Base-by-base conservation (phyloP, 371 early-diverging fungal genomes). In the Mortierella sp. region DNA sequence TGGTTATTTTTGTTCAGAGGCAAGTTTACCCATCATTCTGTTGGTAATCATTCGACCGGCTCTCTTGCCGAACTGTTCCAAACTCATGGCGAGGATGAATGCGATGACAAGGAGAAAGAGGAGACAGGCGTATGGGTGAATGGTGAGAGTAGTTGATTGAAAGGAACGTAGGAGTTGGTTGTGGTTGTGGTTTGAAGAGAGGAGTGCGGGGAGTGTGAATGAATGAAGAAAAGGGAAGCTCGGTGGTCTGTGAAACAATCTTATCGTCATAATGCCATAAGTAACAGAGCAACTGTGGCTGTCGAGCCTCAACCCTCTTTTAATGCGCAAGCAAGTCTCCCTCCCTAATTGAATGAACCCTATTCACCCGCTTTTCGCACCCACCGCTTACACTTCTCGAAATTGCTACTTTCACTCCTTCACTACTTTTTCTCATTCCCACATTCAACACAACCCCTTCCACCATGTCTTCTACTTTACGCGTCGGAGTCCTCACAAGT, bases 401-500 rank as follows among this genome's bases (percentile, higher is more conserved):
- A 18, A 27, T 43, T 16, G 10, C n/a, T 14, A 29, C 44, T 21
- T 49, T 35, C 18, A 14, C 35, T 38, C 24, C 21, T 24, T 38
- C 51, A 70, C 43, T 38, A 8, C 55, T 29, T 54, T 35, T 48
- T 16, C 55, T 58, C 60, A 58, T 41, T 55, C 27, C 75, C 18
- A 29, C 75, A 35, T 74, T 51, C 54, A 32, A 27, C 51, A 38
- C 35, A 41, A 54, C 24, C 5, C 49, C 24, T 10, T 56, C 44
- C 29, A 38, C 49, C 70, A 76, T 76, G 76, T 27, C 71, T 3
- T 43, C 71, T 4, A 38, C 38, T 38, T 38, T 84, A 29, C 81
- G 85, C 60, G 85, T 84, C 24, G 85, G 85, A 60, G 77, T 84
- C 32, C 81, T 84, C 70, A 84, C 85, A 32, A 84, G 85, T 84